A percentile compares a stretch with the other conserved stretches of the same genome.
Conservation (phyloP, 176 grass and related monocot genomes). For the Thinopyrum elongatum region DNA sequence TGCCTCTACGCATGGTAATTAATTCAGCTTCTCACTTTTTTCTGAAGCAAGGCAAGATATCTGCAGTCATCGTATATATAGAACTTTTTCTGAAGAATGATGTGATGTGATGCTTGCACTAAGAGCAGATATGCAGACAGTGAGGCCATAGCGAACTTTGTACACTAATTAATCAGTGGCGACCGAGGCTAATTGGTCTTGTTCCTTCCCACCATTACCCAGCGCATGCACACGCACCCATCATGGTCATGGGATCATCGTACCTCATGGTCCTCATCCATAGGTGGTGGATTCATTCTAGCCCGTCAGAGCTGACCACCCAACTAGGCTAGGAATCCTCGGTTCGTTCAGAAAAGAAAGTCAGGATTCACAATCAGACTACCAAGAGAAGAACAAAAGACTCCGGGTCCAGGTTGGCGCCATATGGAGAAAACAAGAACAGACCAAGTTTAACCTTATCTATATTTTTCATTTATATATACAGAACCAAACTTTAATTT, state of each 20-base stretch:
- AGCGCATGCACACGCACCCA: not conserved
- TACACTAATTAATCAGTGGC: not conserved
- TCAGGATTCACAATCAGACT: not conserved
- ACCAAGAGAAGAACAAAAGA: too few species aligned
- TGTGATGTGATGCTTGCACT: not conserved
- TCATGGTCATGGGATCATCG: not conserved
- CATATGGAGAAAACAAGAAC: not conserved
- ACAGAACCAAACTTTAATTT: not conserved
- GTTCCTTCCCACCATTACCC: not conserved
- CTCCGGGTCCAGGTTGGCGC: too few species aligned
- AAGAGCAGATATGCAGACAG: too few species aligned
- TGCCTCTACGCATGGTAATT: constrained; percentile 67
- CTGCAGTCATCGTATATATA: too few species aligned
- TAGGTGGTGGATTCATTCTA: not conserved
- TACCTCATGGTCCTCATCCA: not conserved
- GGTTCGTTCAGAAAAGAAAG: not conserved
- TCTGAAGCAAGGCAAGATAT: too few species aligned
- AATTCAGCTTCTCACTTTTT: too few species aligned
- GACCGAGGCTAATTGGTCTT: not conserved
- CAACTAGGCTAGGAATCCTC: not conserved
- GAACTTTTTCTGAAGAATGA: too few species aligned
- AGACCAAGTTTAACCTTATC: too few species aligned
- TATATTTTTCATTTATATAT: not conserved
- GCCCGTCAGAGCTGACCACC: not conserved
- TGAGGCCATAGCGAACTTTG: not conserved